These are phyloP conservation scores for Colletotrichum sp. DNA, from an alignment of 2,329 filamentous ascomycete genomes.

Conservation along the genomic window DNA sequence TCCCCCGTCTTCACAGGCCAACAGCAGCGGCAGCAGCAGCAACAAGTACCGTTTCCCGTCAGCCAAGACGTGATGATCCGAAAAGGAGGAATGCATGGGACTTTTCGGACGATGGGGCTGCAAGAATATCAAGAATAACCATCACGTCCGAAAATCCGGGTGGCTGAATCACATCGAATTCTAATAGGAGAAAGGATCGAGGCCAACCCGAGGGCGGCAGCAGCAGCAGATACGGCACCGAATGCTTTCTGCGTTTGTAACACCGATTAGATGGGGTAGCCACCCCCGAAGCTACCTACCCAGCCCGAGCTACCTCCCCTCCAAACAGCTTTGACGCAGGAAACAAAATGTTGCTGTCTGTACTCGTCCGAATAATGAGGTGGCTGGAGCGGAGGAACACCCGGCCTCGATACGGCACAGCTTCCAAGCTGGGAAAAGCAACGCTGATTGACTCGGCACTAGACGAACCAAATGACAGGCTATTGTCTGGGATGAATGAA, in stretches of 20 bases:
- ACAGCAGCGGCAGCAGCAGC: not conserved
- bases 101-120: not conserved
- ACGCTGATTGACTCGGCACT: slow-evolving; percentile 2
- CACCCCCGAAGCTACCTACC: not conserved
- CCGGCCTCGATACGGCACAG: not conserved
- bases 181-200: not conserved
- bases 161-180: not conserved
- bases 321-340: not conserved
- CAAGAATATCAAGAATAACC: not conserved
- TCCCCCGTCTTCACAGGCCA: not conserved
- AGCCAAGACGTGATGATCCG: not conserved
- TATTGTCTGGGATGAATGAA: not conserved
- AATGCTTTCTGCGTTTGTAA: not conserved
- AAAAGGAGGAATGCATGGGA: not conserved
- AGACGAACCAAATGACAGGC: not conserved
- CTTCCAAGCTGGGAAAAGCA: not conserved
- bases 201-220: not conserved
- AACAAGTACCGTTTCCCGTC: not conserved
- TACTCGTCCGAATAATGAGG: slow-evolving; percentile 13
- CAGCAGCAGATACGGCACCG: not conserved
- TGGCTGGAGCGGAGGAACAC: slow-evolving; percentile 1
- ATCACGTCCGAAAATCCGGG: not conserved
- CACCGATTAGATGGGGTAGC: not conserved
- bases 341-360: not conserved
- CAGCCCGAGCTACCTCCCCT: not conserved